Evolutionary conservation across 2,329 filamentous ascomycete genomes (phyloP), one percentile per base, ranked within the genome.

Genomic region (Alternaria sp.): DNA sequence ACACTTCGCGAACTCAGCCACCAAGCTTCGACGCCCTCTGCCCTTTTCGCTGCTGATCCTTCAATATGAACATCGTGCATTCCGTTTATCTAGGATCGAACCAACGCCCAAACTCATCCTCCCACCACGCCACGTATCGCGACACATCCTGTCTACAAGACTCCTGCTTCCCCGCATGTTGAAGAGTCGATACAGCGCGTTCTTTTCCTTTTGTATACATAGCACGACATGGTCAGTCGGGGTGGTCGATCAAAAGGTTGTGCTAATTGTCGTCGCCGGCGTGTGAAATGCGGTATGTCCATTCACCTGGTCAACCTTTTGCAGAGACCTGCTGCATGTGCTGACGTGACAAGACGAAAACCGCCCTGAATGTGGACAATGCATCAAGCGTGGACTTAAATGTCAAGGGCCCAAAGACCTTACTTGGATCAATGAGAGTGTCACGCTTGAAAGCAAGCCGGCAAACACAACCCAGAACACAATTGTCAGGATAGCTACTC

Each of bases 241-340:
- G 73, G 73, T 44, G 74, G 74, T 10, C 73, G 74, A 46, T 76
- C 74, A 5, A 74, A 69, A 58, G 73, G 73, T 20, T 76, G 74
- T 45, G 50, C 65, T 5, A 66, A 71, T n/a, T 76, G 73, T 60
- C 71, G 73, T 18, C 67, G 67, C 41, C 66, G 73, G 25, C 69
- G 70, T 26, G 68, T 75, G 15, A 76, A 75, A 56, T 76, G 74
- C 41, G 74, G 74, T 75, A 59, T 58, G 74, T 70, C 28, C 28
- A 37, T 37, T 51, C 28, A 21, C 28, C 21, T 2, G 12, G 21
- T 28, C n/a, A 11, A 55, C 11, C 11, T 23, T 23, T 45, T 14
- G 4, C 33, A 7, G 26, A 18, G 44, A 26, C 9, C 47, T 20
- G 15, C 25, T 26, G n/a, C 20, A 6, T 44, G 6, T 55, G 30